phyloP scores from a whole-genome alignment of 1,284 basidiomycete genomes.

The Tylopilus sp. region DNA sequence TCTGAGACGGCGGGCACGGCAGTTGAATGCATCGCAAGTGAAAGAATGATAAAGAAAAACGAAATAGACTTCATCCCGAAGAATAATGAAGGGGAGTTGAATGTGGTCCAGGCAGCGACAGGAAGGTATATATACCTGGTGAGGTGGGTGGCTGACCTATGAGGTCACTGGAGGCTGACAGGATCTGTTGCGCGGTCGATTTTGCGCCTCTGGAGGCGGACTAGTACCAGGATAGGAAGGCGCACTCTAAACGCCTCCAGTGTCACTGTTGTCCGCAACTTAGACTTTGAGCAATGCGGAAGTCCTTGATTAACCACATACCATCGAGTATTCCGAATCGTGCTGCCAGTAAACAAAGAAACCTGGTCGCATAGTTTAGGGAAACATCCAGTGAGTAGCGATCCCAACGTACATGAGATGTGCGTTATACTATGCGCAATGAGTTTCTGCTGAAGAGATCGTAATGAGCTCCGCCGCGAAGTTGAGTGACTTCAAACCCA shows the following conservation, averaged over 20 bases:
- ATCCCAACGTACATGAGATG: too few relatives aligned
- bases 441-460: too few relatives aligned
- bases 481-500: too few relatives aligned
- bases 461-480: too few relatives aligned
- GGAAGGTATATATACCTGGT: slow-evolving; percentile 19
- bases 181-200: too few relatives aligned
- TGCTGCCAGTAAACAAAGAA: too few relatives aligned
- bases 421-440: too few relatives aligned
- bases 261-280: not conserved
- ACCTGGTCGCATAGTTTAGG: too few relatives aligned
- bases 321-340: too few relatives aligned
- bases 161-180: not conserved
- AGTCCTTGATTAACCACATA: too few relatives aligned
- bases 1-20: slow-evolving; percentile 24
- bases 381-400: too few relatives aligned
- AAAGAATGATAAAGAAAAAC: slow-evolving; percentile 7
- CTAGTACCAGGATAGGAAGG: not conserved
- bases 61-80: slow-evolving; percentile 16
- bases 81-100: not conserved
- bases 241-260: not conserved
- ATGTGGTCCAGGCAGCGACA: not conserved
- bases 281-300: not conserved
- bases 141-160: slow-evolving; percentile 30
- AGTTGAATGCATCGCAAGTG: slow-evolving; percentile 3
- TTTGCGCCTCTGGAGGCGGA: too few relatives aligned